Base-by-base conservation (phyloP, 805 yeast genomes). In the Tetrapisispora fleetii region DNA sequence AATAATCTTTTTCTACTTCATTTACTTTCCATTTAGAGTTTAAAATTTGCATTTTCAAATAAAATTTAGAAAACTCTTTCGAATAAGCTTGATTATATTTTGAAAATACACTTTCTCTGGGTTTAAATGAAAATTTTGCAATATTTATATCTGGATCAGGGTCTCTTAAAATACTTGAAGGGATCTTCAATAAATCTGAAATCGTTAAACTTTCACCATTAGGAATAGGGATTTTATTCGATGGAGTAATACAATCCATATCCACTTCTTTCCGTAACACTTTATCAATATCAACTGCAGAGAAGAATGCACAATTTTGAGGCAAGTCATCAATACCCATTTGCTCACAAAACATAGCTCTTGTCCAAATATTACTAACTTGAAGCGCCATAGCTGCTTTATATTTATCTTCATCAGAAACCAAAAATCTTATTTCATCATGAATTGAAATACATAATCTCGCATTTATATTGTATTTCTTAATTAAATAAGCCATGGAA, bases 291-390 rank as follows among this genome's bases (percentile, higher is more conserved):
- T 93, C 99, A 37, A 93, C 89, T 37, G 88, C 89, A 1, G 96
- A 86, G 63, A 93, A 93, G 62, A 93, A 93, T 0, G 99, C 98
- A 68, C 95, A 87, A 13, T 90, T 82, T 58, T 90, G 96, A 0
- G 99, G 99, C 37, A 93, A 73, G 54, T 90, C 95, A 36, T 78
- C 74, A 52, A 93, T 83, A 0, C 97, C 97, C 60, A 91, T 67
- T 59, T 89, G 95, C 60, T 90, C 95, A 55, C 95, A 85, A 58
- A 93, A 93, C 79, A 93, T 83, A 0, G 95, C 95, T 51, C 99
- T 73, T 0, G 98, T 91, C 99, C 99, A 93, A 4, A 91, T 60
- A 63, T 95, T 95, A 46, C 93, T 78, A 19, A 95, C 77, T 62
- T 93, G 99, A 43, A 93, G 70, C 1, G 95, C 79, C 69, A 89